Evolutionary conservation across 1,284 basidiomycete species (phyloP).

Genomic region (Rhodotorula sp.): DNA sequence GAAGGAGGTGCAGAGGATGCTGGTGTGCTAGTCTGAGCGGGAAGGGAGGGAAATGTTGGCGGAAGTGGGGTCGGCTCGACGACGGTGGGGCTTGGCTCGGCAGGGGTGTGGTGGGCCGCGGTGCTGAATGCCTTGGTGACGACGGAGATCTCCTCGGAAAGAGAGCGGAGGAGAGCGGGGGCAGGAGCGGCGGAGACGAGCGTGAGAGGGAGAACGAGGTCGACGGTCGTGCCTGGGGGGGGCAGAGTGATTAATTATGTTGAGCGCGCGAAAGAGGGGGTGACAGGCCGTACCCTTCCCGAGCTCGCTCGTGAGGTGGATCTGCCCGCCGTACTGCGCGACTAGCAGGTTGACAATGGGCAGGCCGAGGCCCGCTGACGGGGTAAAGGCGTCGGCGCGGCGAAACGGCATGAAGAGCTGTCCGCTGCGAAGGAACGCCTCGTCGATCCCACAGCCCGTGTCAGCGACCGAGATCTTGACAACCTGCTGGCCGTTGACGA

Average conservation of each 20-base stretch:
- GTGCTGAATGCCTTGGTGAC: not conserved
- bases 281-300: not conserved
- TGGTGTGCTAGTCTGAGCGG: no score
- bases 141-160: not conserved
- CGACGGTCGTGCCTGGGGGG: constrained; percentile 2
- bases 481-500: not conserved
- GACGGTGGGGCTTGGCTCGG: not conserved
- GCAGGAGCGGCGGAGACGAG: not conserved
- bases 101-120: not conserved
- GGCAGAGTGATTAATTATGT: not conserved
- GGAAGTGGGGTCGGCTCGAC: not conserved
- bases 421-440: constrained; percentile 10
- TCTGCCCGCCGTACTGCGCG: not conserved
- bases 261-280: accelerated
- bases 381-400: constrained; percentile 10
- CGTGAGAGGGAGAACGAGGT: not conserved
- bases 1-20: not conserved
- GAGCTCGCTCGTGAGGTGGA: not conserved
- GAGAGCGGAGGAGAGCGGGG: not conserved
- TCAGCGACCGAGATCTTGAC: constrained; percentile 11
- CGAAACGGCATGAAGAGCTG: constrained; percentile 21
- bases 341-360: constrained; percentile 10
- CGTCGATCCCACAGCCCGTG: constrained; percentile 14
- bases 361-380: constrained; percentile 13
- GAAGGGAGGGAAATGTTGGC: not conserved